Base-by-base conservation (phyloP, 1,284 basidiomycete species). In the Boletus semigastroideus region DNA sequence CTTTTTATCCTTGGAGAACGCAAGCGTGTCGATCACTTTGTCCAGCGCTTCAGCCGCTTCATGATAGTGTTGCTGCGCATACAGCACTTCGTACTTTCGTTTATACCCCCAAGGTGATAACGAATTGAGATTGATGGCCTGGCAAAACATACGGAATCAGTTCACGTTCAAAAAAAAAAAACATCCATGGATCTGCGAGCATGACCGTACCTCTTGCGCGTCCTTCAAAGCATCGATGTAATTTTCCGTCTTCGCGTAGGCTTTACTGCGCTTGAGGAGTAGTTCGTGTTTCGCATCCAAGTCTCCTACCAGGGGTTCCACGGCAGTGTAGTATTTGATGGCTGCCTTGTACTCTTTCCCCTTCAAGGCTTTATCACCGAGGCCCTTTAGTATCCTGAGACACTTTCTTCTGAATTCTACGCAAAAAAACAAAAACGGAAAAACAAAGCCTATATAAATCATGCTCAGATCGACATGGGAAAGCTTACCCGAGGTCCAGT, bases 61-160 rank as follows among this genome's bases (percentile, higher is more conserved):
- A 19, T 5, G n/a, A 17, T 42, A 52, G 30, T 16, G 4, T 5
- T 13, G 33, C 8, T 7, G 28, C 13, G 28, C 13, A 31, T 42
- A 42, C 28, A 52, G 10, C 28, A 51, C 51, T 10, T 3, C 20
- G 17, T 52, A 49, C 36, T 39, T 52, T 34, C 22, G 43, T n/a
- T 52, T 49, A 5, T 52, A 33, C 10, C 51, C 51, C 51, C 51
- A 52, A 5, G 51, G 51, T 6, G 48, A 52, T 0, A 2, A 38
- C 17, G 48, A 17, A 31, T 52, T 38, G 2, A 51, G n/a, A n/a
- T 8, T 42, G 48, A 52, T 51, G 16, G 51, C 51, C 51, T 52
- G 17, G 33, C 16, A 13, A 37, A 42, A 37, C 9, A 1, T 14
- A 20, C 3, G 8, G n/a, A 19, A 25, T 25, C 25, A 5, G 8